Evolutionary conservation across 2,329 filamentous ascomycete genomes (phyloP), one percentile per base, ranked within the genome.

Genomic region (Alternaria ventricosa): DNA sequence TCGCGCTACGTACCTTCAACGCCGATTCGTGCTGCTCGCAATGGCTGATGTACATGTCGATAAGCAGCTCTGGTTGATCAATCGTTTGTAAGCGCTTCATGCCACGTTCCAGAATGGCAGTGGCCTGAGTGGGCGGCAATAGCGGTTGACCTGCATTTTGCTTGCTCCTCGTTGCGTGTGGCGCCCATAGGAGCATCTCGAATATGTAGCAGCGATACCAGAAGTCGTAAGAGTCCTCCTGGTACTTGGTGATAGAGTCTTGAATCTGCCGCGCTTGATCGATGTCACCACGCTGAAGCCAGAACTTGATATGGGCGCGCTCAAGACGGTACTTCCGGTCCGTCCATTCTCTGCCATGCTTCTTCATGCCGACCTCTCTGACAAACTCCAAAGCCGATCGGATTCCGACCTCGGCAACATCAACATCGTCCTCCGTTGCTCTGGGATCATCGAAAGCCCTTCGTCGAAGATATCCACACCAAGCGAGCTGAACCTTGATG

Each of bases 131-230:
- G 0, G 94, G 93, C 22, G 89, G 87, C 49, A 87, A 83, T 4
- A 80, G 64, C 22, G 71, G 69, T 8, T 83, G 83, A 53, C 85
- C 84, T 73, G 84, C 82, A 15, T 85, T 84, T 28, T 81, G 79
- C 44, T 78, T 78, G 55, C 86, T 86, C 10, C 82, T 82, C 53
- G 87, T 83, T 3, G 85, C 84, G 62, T 88, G 85, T 65, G 85
- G 87, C 61, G 85, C 84, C 86, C 88, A 90, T n/a, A 86, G 82
- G 61, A 91, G 86, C 85, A 98, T 90, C 81, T 98, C 96, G 91
- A 94, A 98, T 57, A 90, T 85, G 80, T 97, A 97, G 80, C 93
- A 97, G 46, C 90, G 89, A 59, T 94, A 86, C 96, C 96, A 99
- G 78, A 98, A 98, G 72, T 97, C 93, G 75, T 94, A 94, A 71